A percentile compares a stretch with the other conserved stretches of the same genome.
These are phyloP conservation scores for Globisporangium sylvaticum DNA, from an alignment of 352 stramenopile genomes.

Conservation along the genomic window DNA sequence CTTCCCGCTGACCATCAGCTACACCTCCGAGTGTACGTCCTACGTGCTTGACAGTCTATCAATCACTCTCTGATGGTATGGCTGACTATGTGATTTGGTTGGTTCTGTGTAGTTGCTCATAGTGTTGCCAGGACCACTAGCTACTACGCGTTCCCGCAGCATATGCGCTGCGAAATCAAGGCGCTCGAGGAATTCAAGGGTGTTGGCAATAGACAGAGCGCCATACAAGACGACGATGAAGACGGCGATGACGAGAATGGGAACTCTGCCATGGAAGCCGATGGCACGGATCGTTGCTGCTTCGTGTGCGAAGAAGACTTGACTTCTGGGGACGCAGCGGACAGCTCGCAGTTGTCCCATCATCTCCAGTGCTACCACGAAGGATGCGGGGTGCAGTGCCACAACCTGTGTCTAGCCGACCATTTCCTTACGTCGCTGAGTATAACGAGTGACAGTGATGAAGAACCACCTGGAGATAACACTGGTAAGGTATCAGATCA, in stretches of 20 bases:
- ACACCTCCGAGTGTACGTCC: conserved; percentile 35
- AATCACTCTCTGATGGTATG: background rate
- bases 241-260: background rate
- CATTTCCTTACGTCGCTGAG: conserved; percentile 50
- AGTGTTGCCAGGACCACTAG: conserved; percentile 28
- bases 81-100: background rate
- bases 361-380: conserved; percentile 35
- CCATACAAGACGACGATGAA: background rate
- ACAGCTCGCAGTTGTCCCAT: conserved; percentile 10
- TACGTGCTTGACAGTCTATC: background rate
- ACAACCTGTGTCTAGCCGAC: conserved; percentile 44
- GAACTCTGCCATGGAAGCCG: background rate
- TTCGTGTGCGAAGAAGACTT: conserved; percentile 46
- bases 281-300: conserved; percentile 13
- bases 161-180: conserved; percentile 39
- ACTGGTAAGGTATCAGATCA: background rate
- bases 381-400: conserved; percentile 37
- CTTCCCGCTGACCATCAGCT: conserved; percentile 47
- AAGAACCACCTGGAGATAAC: background rate
- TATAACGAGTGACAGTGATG: conserved; percentile 8
- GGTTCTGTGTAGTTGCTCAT: conserved; percentile 20
- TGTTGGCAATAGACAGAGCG: conserved; percentile 10
- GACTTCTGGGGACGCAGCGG: no score
- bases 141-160: conserved; percentile 28
- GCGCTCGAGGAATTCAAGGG: conserved; percentile 18